Conservation (phyloP, 2,329 filamentous ascomycete genomes). For the Apiospora arundinis region DNA sequence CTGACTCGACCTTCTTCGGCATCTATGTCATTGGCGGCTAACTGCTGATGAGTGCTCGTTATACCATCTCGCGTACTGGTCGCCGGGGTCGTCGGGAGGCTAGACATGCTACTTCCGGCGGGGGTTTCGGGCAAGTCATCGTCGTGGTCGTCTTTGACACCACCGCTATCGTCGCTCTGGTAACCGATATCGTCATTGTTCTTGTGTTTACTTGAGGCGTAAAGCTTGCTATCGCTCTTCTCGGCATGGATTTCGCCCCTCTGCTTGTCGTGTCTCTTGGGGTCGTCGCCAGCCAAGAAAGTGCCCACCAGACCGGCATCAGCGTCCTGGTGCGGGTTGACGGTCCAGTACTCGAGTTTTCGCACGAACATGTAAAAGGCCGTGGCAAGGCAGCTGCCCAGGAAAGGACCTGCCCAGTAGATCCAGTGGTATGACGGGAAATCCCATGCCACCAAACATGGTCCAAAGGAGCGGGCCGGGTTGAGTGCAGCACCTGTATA, state of each 20-base stretch:
- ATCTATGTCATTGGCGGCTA: neutral
- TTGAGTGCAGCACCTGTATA: constrained; percentile 15
- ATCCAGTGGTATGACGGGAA: constrained; percentile 23
- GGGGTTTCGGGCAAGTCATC: too few species aligned
- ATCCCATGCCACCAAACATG: constrained; percentile 1
- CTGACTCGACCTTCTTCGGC: neutral
- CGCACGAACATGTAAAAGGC: constrained; percentile 18
- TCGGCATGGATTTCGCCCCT: constrained; percentile 12
- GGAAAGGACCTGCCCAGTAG: constrained; percentile 18
- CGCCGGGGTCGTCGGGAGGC: neutral
- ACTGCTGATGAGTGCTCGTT: neutral
- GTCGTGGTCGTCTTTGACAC: too few species aligned
- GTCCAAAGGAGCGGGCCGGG: constrained; percentile 21
- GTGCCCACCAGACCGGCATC: constrained; percentile 15
- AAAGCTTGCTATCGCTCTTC: neutral
- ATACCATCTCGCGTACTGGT: neutral
- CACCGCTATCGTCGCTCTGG: too few species aligned
- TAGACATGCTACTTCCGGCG: too few species aligned
- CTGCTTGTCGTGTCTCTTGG: neutral
- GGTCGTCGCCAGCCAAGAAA: constrained; percentile 11
- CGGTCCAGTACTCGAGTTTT: constrained; percentile 22
- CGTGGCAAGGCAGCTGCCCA: constrained; percentile 17
- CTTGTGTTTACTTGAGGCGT: neutral
- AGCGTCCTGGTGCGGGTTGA: constrained; percentile 18
- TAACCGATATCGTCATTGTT: neutral